A percentile compares a stretch with the other conserved stretches of the same genome.
phyloP scores from a whole-genome alignment of 306 rosid genomes.

The Lablab purpureus region DNA sequence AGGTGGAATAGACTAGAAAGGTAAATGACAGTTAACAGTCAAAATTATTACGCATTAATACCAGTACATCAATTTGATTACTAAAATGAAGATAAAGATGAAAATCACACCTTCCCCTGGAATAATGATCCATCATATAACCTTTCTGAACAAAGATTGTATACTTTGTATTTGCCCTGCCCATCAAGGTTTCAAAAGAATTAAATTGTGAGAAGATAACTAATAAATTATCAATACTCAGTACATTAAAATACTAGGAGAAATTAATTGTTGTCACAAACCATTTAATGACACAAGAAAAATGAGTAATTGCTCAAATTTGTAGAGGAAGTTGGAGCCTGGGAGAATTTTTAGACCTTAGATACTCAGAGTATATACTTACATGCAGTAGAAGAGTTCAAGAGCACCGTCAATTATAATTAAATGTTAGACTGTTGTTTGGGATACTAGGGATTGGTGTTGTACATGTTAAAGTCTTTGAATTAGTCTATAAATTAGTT shows the following conservation, averaged over 20 bases:
- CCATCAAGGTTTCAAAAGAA: slow-evolving; percentile 43
- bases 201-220: slow-evolving; percentile 32
- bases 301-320: slow-evolving; percentile 9
- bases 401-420: slow-evolving; percentile 32
- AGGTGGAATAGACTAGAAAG: slow-evolving; percentile 22
- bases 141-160: slow-evolving; percentile 98
- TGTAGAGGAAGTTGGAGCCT: slow-evolving; percentile 3
- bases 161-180: slow-evolving; percentile 96
- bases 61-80: slow-evolving; percentile 37
- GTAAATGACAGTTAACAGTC: slow-evolving; percentile 22
- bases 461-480: background rate
- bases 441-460: slow-evolving; percentile 19
- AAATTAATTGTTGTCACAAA: slow-evolving; percentile 13
- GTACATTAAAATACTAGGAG: slow-evolving; percentile 4
- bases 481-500: too few species aligned
- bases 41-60: slow-evolving; percentile 31
- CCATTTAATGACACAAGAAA: slow-evolving; percentile 35
- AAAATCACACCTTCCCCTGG: slow-evolving; percentile 84
- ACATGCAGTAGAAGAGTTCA: slow-evolving; percentile 1
- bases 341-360: slow-evolving; percentile 11
- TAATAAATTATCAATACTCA: slow-evolving; percentile 27
- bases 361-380: slow-evolving; percentile 10
- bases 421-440: background rate
- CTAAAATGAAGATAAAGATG: slow-evolving; percentile 38
- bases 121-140: slow-evolving; percentile 89